phyloP scores from a whole-genome alignment of 176 grass and related monocot species.

The Hsuehochloa calcarea region DNA sequence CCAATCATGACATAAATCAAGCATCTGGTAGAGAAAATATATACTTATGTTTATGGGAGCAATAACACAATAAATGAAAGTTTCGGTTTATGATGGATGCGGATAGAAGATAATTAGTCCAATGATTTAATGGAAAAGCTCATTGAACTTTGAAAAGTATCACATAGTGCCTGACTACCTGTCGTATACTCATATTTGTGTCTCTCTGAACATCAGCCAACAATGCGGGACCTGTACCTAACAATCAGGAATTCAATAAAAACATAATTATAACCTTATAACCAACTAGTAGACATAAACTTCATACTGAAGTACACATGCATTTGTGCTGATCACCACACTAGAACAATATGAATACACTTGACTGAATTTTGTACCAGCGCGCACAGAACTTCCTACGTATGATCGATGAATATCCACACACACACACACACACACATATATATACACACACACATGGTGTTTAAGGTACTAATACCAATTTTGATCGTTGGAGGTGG shows the following conservation, averaged over 20 bases:
- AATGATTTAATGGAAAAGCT: not conserved
- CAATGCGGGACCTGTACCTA: conserved; percentile 18
- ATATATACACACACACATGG: too few species aligned
- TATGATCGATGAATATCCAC: too few species aligned
- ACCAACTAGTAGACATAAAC: not conserved
- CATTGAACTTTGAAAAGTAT: not conserved
- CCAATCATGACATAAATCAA: not conserved
- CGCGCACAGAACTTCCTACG: too few species aligned
- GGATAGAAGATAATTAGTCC: not conserved
- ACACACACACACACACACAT: too few species aligned
- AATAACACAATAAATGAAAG: not conserved
- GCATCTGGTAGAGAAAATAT: not conserved
- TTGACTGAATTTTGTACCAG: too few species aligned
- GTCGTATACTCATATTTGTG: conserved; percentile 27
- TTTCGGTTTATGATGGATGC: not conserved
- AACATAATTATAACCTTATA: not conserved
- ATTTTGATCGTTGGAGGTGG: too few species aligned
- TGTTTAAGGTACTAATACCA: too few species aligned
- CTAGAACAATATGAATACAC: not conserved
- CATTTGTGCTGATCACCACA: not conserved
- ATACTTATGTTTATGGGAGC: not conserved
- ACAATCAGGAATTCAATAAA: too few species aligned
- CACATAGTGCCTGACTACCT: not conserved
- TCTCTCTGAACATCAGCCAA: conserved; percentile 63
- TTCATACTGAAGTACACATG: not conserved